Percentiles rank a stretch among this genome's conserved stretches.
Conservation (phyloP, 1,139 yeast genomes). For the Suhomyces bokatorum region DNA sequence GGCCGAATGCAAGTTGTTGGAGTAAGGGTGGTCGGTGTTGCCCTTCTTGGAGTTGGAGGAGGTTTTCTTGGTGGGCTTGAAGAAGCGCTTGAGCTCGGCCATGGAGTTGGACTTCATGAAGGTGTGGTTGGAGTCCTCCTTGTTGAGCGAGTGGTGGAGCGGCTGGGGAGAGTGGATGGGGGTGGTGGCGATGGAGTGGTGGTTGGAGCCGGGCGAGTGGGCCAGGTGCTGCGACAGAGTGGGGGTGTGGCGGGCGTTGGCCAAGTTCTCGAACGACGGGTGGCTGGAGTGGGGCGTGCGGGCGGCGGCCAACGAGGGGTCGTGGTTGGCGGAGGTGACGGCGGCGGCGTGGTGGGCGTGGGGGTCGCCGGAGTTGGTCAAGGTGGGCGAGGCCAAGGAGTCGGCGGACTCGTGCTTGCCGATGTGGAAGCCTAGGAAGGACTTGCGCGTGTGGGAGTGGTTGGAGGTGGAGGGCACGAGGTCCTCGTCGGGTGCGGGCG, state of each 20-base stretch:
- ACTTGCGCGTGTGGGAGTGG: slow-evolving; percentile 25
- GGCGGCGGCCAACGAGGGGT: not conserved
- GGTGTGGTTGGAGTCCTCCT: slow-evolving; percentile 32
- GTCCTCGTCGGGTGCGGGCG: slow-evolving; percentile 27
- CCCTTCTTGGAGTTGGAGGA: slow-evolving; percentile 24
- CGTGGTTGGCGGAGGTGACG: not conserved
- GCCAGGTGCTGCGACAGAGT: not conserved
- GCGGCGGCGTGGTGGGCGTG: slow-evolving; percentile 14
- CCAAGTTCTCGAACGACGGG: slow-evolving; percentile 3
- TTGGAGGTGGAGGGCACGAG: slow-evolving; percentile 39
- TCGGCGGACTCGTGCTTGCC: slow-evolving; percentile 44
- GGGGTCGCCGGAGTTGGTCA: slow-evolving; percentile 31
- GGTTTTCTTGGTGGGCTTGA: slow-evolving; percentile 41
- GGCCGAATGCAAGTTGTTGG: slow-evolving; percentile 34
- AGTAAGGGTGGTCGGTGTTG: slow-evolving; percentile 23
- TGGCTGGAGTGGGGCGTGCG: slow-evolving; percentile 4
- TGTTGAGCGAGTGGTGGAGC: slow-evolving; percentile 15
- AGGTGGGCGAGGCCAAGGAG: slow-evolving; percentile 34
- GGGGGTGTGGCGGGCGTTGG: slow-evolving; percentile 3
- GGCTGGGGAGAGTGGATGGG: slow-evolving; percentile 16
- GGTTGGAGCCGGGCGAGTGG: slow-evolving; percentile 4
- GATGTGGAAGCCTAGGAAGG: slow-evolving; percentile 35
- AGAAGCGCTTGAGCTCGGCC: slow-evolving; percentile 44
- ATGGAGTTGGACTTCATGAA: slow-evolving; percentile 40
- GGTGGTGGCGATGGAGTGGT: not conserved